Conservation (phyloP, 345 rosid genomes). For the Trapa incisa region DNA sequence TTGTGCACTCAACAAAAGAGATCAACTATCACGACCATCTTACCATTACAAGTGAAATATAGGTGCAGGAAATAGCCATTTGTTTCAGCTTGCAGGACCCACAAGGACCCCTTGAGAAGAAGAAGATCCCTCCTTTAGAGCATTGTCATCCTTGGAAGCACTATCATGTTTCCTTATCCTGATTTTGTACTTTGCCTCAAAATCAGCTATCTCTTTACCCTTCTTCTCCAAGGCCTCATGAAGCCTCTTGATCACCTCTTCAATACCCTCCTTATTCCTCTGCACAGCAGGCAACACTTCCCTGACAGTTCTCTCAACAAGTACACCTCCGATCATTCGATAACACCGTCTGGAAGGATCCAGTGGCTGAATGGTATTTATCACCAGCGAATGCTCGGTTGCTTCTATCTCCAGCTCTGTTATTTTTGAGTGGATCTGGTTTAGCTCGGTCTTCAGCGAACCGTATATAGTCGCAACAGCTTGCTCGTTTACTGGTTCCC, state of each 20-base stretch:
- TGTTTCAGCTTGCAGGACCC: conserved; percentile 60
- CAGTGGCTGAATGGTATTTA: conserved; percentile 76
- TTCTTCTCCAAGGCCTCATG: conserved; percentile 76
- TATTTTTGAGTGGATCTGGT: conserved; percentile 82
- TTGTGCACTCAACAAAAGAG: not conserved
- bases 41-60: not conserved
- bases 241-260: conserved; percentile 72
- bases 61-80: conserved; percentile 11
- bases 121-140: conserved; percentile 53
- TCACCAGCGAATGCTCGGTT: conserved; percentile 77
- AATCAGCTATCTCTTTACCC: conserved; percentile 62
- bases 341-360: conserved; percentile 77
- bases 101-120: conserved; percentile 92
- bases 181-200: conserved; percentile 80
- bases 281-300: conserved; percentile 92
- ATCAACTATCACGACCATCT: not conserved
- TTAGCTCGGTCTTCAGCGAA: conserved; percentile 62
- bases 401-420: conserved; percentile 94
- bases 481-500: conserved; percentile 44
- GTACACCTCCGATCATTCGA: conserved; percentile 88
- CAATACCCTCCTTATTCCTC: conserved; percentile 87
- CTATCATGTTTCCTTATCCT: conserved; percentile 53
- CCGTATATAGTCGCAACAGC: conserved; percentile 59
- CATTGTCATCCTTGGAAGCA: conserved; percentile 33
- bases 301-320: conserved; percentile 83